Evolutionary conservation across 202 grass and related monocot genomes (phyloP).

Genomic region (Schoenoplectus triqueter): DNA sequence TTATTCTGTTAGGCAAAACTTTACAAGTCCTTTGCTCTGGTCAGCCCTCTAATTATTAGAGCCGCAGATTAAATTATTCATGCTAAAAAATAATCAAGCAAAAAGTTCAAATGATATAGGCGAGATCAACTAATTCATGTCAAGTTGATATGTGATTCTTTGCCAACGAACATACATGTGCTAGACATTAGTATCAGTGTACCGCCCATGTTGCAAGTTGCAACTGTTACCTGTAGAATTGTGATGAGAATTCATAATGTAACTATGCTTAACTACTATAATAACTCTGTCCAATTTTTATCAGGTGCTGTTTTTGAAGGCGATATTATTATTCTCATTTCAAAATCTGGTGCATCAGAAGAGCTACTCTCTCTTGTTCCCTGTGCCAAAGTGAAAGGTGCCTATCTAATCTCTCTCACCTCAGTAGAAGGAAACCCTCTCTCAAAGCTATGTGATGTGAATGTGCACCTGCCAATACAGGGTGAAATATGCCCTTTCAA

Average conservation of each 20-base stretch:
- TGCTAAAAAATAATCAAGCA: not conserved
- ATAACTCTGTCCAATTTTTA: not conserved
- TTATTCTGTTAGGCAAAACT: not conserved
- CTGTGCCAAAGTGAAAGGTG: slow-evolving; percentile 48
- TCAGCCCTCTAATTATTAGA: not conserved
- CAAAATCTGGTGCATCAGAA: slow-evolving; percentile 54
- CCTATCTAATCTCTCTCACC: slow-evolving; percentile 42
- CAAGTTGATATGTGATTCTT: not conserved
- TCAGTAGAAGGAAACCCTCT: slow-evolving; percentile 43
- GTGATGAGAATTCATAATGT: not conserved
- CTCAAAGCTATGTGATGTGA: slow-evolving; percentile 40
- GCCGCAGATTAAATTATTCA: not conserved
- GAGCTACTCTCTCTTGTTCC: slow-evolving; percentile 49
- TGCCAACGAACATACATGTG: not conserved
- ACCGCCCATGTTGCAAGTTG: not conserved
- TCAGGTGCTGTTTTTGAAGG: slow-evolving; percentile 40
- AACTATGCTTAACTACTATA: not conserved
- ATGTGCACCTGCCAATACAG: slow-evolving; percentile 51
- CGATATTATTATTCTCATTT: slow-evolving; percentile 48
- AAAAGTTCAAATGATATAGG: not conserved
- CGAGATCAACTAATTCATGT: not conserved
- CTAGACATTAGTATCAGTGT: not conserved
- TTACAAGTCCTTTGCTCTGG: not conserved
- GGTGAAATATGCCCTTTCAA: slow-evolving; percentile 51
- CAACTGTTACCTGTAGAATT: not conserved